Evolutionary conservation across 306 rosid genomes (phyloP).

Genomic region (Hylodesmum podocarpum): DNA sequence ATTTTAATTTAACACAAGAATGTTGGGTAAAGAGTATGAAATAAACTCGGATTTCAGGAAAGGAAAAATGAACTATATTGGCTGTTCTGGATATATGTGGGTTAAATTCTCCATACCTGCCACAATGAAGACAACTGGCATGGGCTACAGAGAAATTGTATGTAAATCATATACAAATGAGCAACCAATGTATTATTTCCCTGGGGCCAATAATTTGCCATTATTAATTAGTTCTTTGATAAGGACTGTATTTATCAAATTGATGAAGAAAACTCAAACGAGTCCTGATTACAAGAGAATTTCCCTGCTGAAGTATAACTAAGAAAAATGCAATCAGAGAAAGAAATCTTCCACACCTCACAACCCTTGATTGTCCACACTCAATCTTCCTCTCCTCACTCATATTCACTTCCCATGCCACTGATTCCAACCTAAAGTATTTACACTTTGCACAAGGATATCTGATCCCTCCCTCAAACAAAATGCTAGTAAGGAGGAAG

Average conservation of each 20-base stretch:
- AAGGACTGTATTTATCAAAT: not conserved
- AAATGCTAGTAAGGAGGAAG: no score
- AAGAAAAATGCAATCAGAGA: not conserved
- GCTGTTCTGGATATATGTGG: not conserved
- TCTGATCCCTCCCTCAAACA: no score
- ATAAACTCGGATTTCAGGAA: not conserved
- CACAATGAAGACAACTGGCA: conserved; percentile 6
- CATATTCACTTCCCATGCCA: not conserved
- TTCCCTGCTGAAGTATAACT: not conserved
- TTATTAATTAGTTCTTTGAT: not conserved
- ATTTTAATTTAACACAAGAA: not conserved
- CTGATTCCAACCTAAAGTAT: no score
- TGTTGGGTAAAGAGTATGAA: not conserved
- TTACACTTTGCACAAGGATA: no score
- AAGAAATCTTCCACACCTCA: not conserved
- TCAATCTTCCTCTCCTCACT: not conserved
- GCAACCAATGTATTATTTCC: not conserved
- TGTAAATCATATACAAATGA: not conserved
- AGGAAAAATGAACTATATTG: not conserved
- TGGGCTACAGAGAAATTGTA: not conserved
- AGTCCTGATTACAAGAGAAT: not conserved
- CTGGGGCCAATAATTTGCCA: not conserved
- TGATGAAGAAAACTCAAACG: no score
- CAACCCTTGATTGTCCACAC: not conserved
- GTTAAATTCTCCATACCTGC: not conserved